Evolutionary conservation across 2,329 filamentous ascomycete species (phyloP), one percentile per base, ranked within the genome.

Genomic region (Alternaria sp.): DNA sequence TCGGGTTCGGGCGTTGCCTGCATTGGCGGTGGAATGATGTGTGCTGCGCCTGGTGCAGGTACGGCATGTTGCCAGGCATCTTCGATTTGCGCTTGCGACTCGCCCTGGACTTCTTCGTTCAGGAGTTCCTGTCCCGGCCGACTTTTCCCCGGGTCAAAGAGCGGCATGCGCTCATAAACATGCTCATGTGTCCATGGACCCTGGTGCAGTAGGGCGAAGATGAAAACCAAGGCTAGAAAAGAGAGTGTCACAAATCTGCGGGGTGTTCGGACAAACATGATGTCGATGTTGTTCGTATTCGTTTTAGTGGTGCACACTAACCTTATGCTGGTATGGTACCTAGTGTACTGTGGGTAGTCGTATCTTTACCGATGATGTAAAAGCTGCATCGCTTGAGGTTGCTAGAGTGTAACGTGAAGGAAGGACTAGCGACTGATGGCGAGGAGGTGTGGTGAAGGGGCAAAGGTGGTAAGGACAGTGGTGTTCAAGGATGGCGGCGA

Each of bases 211-310:
- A 74, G 61, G n/a, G 60, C 62, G 51, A 75, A 64, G 39, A 74
- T 61, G 51, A 73, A 70, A 55, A 70, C 40, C 56, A 80, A 75
- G 21, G 72, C 65, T 48, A 78, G 52, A 34, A 77, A 68, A 24
- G 70, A 72, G 54, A 79, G 61, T 53, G 80, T 62, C 33, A 68
- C 69, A 61, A 80, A 72, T 64, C 73, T 75, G 64, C 77, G 74
- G 7, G 77, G 75, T 56, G 77, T 77, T 42, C 73, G 70, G 52
- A 76, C 58, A 46, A 76, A 66, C 74, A 77, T 77, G 26, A 56
- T 63, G 62, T 57, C 45, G 57, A 40, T 56, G 56, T 55, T 56
- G 44, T 54, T 67, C 65, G 64, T 71, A 67, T 66, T 66, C 59
- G 48, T 51, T 17, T 53, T 65, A 62, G 57, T 44, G 46, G 53